A percentile compares a stretch with the other conserved stretches of the same genome.
phyloP scores from a whole-genome alignment of 1,284 basidiomycete species.

The Cerrena zonata region DNA sequence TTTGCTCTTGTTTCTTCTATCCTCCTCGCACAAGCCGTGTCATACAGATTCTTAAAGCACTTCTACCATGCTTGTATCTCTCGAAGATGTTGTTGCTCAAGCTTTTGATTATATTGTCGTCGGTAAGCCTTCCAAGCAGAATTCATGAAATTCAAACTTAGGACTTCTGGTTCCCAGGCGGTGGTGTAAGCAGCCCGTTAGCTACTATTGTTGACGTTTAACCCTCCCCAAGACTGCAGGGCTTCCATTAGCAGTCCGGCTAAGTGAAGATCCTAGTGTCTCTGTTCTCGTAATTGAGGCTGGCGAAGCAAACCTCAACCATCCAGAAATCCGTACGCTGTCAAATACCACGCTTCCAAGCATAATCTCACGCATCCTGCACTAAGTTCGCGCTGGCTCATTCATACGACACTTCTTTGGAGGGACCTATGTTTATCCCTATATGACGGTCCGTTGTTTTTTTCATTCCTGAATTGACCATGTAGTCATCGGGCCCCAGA shows the following conservation, averaged over 20 bases:
- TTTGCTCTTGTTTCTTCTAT: not conserved
- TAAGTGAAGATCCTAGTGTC: conserved; percentile 22
- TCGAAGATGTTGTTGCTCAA: conserved; percentile 3
- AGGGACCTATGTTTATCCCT: not conserved
- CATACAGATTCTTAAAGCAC: not conserved
- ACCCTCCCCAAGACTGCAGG: conserved; percentile 15
- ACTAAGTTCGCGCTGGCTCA: not conserved
- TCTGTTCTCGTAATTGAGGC: conserved; percentile 39
- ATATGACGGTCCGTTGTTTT: not conserved
- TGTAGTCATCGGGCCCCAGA: not conserved
- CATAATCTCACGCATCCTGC: not conserved
- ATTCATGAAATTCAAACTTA: not conserved
- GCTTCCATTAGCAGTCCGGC: conserved; percentile 20
- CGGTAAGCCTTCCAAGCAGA: not conserved
- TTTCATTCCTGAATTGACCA: not conserved
- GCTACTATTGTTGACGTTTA: not conserved
- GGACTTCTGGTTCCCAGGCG: conserved; percentile 13
- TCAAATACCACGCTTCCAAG: conserved; percentile 12
- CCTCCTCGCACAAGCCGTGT: not conserved
- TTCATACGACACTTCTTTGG: not conserved
- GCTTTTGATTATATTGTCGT: conserved; percentile 11
- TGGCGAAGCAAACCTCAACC: conserved; percentile 29
- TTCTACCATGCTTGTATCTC: not conserved
- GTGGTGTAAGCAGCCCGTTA: conserved; percentile 5
- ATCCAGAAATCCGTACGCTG: conserved; percentile 26